Base-by-base conservation (phyloP, 345 rosid species). In the Geranium brycei region DNA sequence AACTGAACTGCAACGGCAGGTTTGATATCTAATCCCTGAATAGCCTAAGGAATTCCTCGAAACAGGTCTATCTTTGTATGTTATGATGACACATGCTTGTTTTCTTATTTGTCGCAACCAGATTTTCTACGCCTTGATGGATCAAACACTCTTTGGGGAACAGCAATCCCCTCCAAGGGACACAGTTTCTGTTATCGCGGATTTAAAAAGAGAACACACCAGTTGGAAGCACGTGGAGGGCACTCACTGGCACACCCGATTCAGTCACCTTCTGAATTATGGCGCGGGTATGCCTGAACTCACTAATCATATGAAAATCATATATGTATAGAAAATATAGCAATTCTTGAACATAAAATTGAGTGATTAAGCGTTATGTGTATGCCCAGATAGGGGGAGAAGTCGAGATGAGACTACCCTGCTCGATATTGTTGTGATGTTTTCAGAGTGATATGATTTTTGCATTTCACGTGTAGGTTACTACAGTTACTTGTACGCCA, bases 1-100 rank as follows among this genome's bases (percentile, higher is more conserved):
- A 17, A 93, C 99, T 7, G 99, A 90, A 72, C 60, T 93, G 80
- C 98, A 93, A 69, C 91, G 91, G 7, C 97, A 90, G 97, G 98
- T 92, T 61, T 64, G 32, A 63, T 47, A 17, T 69, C n/a, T 30
- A 64, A 17, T 55, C 57, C 65, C 57, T 60, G 59, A 62, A 35
- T 66, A 66, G 56, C 71, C 71, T 53, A 66, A 38, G 60, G n/a
- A 32, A 13, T 16, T 13, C 13, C 6, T 32, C 67, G 59, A 60
- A 59, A 47, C 69, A 51, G 58, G 16, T 11, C 58, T 61, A 32
- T 23, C 6, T 28, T 13, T 8, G 17, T 3, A 18, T 7, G 59
- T 7, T 16, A 57, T 57, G 18, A 16, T 68, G 6, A 65, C 66
- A 57, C 2, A 35, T 56, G 61, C 68, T 58, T 66, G 16, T 67